Evolutionary conservation across 768 basidiomycete species (phyloP), one percentile per base, ranked within the genome.

Genomic region (Clitopilus hobsonii): DNA sequence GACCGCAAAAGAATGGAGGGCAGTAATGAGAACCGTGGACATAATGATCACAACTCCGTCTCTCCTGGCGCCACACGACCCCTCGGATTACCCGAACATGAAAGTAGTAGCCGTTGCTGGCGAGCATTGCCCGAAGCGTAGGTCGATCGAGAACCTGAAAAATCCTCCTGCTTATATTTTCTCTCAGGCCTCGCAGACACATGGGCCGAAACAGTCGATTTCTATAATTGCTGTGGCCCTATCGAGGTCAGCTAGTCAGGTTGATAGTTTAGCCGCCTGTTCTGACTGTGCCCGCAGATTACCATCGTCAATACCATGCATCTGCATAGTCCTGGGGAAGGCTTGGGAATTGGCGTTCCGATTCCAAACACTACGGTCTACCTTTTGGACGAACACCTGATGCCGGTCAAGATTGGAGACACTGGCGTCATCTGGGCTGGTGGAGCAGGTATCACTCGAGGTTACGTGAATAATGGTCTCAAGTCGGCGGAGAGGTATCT

Each of bases 351-450:
- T 30, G 80, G 81, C 1, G 64, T 60, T 5, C 79, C 80, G 3
- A 78, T 73, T 6, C 79, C 79, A 3, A 82, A 82, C 61, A 82
- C 75, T 49, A 73, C 61, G 13, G 68, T 72, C 0, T 71, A 71
- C 58, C 58, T 71, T 26, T 58, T 71, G 24, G 72, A 71, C 65
- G 56, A 82, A 68, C 51, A 71, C 70, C 59, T 67, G 56, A 54
- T 65, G 45, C 71, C 72, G 11, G 52, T 72, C 5, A 67, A 71
- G 26, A 72, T 74, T 47, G 73, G 73, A 26, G 61, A 66, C 13
- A 57, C 65, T 45, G 73, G 73, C 32, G 56, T 71, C 32, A 82
- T 83, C 78, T 84, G 81, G 81, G 82, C 78, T 26, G 82, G 81
- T 41, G 83, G 83, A 49, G 72, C 69, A 22, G 79, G 82, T 14